Base-by-base conservation (phyloP, 2,329 filamentous ascomycete genomes). In the Sporothrix dimorphospora region DNA sequence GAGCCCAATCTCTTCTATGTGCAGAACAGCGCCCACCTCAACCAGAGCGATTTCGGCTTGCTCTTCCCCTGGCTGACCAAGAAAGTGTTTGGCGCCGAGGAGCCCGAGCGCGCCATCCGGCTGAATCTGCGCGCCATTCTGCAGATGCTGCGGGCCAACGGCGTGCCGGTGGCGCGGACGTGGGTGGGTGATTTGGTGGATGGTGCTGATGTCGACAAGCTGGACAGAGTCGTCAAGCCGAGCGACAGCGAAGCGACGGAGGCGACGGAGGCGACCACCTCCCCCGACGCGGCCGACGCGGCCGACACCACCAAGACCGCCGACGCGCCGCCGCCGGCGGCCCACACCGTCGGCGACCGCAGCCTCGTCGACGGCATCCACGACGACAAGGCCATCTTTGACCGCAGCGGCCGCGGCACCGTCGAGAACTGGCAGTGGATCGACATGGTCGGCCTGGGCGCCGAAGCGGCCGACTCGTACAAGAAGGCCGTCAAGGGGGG, bases 21-120 rank as follows among this genome's bases (percentile, higher is more conserved):
- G 2, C 79, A 85, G 16, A 84, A 87, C 59, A 92, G 90, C n/a
- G 92, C 93, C 0, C 94, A 97, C 79, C 86, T 97, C 34, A 93
- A 88, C 72, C 94, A 97, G 80, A 92, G 89, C 24, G 94, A 97
- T 78, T 97, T 96, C 76, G 94, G 92, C 47, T 82, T 96, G 30
- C 81, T 97, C 27, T 97, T 97, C 78, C 93, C 93, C 0, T 92
- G 90, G 86, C 77, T 90, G 63, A 89, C 87, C 9, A 86, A 85
- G 76, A 85, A 84, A 75, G 84, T 90, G 9, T 88, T 90, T 75
- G 84, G 84, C 1, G 85, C 86, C 0, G 85, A 87, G 63, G 83
- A 88, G 69, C 89, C 89, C 0, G 88, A 89, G 77, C 83, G 88
- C 14, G 85, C 87, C 0, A 79, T 91, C 67, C 83, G 87, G 24